Conservation (phyloP, 2,329 filamentous ascomycete genomes). For the Aspergillus chevalieri region DNA sequence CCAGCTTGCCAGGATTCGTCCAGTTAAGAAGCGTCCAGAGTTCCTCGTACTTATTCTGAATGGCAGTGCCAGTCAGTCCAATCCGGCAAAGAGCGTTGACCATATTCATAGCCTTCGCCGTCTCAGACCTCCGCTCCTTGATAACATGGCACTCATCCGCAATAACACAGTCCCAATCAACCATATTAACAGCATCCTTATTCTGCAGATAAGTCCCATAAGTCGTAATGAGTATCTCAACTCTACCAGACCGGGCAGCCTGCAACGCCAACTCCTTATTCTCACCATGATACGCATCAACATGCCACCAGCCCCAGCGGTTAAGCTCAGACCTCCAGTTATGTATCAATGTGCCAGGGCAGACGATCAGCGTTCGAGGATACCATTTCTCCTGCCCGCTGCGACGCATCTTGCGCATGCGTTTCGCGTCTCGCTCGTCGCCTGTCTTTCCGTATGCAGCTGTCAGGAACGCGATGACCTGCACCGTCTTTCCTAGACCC, state of each 20-base stretch:
- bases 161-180: slow-evolving; percentile 89
- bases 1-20: slow-evolving; percentile 76
- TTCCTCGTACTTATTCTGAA: slow-evolving; percentile 97
- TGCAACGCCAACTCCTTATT: slow-evolving; percentile 64
- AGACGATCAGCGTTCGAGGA: slow-evolving; percentile 75
- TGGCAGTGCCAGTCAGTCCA: slow-evolving; percentile 88
- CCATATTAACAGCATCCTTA: slow-evolving; percentile 68
- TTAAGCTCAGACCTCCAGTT: slow-evolving; percentile 87
- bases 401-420: slow-evolving; percentile 79
- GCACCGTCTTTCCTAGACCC: slow-evolving; percentile 94
- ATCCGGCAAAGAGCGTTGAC: slow-evolving; percentile 89
- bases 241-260: slow-evolving; percentile 65
- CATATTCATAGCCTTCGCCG: slow-evolving; percentile 79
- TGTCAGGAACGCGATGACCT: slow-evolving; percentile 86
- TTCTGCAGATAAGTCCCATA: slow-evolving; percentile 81
- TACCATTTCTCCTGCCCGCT: slow-evolving; percentile 63
- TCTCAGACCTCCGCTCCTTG: slow-evolving; percentile 71
- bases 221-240: slow-evolving; percentile 91
- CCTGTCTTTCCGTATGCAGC: slow-evolving; percentile 91
- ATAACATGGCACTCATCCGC: slow-evolving; percentile 90
- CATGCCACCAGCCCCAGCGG: slow-evolving; percentile 94
- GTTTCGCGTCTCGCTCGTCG: slow-evolving; percentile 75
- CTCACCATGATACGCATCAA: slow-evolving; percentile 73
- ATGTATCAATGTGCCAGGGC: slow-evolving; percentile 77
- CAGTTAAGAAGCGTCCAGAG: slow-evolving; percentile 94